Conservation (phyloP, 2,329 filamentous ascomycete species). For the Chrysoporthe cubensis region DNA sequence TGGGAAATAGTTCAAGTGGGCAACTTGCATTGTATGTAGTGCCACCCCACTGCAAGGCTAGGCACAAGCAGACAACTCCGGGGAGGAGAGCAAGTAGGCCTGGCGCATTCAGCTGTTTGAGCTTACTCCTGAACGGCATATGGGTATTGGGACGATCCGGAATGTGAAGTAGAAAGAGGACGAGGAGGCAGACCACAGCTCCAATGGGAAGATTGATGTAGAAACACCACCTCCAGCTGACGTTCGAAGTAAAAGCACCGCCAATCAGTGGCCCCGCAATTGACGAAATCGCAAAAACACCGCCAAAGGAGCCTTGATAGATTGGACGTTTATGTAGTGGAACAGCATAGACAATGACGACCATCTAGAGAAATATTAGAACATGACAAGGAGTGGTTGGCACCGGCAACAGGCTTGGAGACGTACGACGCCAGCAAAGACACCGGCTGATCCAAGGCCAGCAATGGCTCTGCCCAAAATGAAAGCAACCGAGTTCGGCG, state of each 20-base stretch:
- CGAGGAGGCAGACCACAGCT: slow-evolving; percentile 21
- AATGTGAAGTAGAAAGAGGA: slow-evolving; percentile 30
- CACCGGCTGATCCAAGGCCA: slow-evolving; percentile 33
- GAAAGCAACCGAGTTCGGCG: slow-evolving; percentile 35
- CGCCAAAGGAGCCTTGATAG: slow-evolving; percentile 14
- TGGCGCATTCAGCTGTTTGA: slow-evolving; percentile 32
- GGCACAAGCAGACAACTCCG: slow-evolving; percentile 31
- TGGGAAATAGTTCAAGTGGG: background rate
- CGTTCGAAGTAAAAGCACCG: slow-evolving; percentile 31
- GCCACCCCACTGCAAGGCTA: slow-evolving; percentile 36
- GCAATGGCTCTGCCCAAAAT: slow-evolving; percentile 36
- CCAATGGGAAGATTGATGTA: slow-evolving; percentile 23
- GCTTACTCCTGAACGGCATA: slow-evolving; percentile 29
- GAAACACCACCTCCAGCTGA: slow-evolving; percentile 36
- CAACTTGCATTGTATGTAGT: slow-evolving; percentile 25
- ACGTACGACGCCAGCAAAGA: slow-evolving; percentile 34
- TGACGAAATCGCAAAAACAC: slow-evolving; percentile 8
- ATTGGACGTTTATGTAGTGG: slow-evolving; percentile 2
- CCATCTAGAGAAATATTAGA: slow-evolving; percentile 6
- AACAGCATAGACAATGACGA: slow-evolving; percentile 13
- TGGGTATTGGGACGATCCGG: slow-evolving; percentile 19
- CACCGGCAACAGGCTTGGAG: too few species aligned
- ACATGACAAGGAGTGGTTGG: background rate
- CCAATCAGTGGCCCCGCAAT: slow-evolving; percentile 32
- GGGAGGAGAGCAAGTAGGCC: slow-evolving; percentile 30